Evolutionary conservation across 306 rosid genomes (phyloP).

Genomic region (Fragaria ananassa): DNA sequence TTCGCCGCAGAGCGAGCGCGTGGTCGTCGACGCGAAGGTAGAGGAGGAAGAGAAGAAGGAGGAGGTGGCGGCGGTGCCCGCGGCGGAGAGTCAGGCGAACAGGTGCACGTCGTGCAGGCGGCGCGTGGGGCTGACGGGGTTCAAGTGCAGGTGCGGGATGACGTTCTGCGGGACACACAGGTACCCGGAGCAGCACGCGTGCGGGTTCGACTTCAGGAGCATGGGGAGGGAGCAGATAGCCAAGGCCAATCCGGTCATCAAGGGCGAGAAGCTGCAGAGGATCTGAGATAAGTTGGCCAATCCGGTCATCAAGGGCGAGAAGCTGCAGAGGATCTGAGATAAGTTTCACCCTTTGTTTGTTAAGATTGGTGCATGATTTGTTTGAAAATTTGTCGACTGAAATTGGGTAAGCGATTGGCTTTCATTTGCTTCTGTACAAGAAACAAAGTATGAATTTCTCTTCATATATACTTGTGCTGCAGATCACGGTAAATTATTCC

Average conservation of each 20-base stretch:
- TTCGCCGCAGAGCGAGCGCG: not conserved
- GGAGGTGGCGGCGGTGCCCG: not conserved
- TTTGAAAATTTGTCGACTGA: no score
- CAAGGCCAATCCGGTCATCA: conserved; percentile 81
- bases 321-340: conserved; percentile 57
- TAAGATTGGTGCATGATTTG: no score
- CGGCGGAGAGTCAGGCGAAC: conserved; percentile 19
- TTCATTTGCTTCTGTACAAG: no score
- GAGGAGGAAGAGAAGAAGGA: not conserved
- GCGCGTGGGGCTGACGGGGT: conserved; percentile 90
- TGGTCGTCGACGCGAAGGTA: not conserved
- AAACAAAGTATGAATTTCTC: no score
- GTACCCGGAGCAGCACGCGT: conserved; percentile 72
- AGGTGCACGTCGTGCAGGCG: conserved; percentile 57
- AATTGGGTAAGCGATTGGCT: no score
- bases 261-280: conserved; percentile 62
- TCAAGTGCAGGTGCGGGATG: conserved; percentile 74
- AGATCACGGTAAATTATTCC: no score
- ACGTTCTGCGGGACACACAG: conserved; percentile 71
- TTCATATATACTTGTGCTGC: no score
- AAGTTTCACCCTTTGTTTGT: not conserved
- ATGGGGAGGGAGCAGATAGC: conserved; percentile 77
- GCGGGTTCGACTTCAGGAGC: conserved; percentile 69
- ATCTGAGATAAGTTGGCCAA: conserved; percentile 76
- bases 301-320: conserved; percentile 71